Percentiles rank a stretch among this genome's conserved stretches.
These are phyloP conservation scores for Allium cepa DNA, from an alignment of 106 monocot species.

Conservation along the genomic window DNA sequence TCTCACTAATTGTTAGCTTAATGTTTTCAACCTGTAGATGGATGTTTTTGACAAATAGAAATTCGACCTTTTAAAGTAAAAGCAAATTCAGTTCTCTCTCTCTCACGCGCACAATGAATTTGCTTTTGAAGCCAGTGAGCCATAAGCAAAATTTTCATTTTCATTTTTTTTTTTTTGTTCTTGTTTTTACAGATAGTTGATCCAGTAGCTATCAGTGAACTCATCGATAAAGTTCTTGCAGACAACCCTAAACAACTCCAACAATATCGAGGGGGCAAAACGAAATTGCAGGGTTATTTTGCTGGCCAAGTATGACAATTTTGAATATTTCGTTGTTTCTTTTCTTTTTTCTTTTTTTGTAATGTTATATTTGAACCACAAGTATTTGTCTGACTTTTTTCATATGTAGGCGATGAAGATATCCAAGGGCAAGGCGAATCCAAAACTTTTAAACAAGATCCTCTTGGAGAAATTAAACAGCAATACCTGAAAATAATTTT, in stretches of 20 bases:
- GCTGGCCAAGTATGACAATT: constrained; percentile 67
- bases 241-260: constrained; percentile 85
- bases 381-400: background rate
- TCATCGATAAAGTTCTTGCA: constrained; percentile 74
- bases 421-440: constrained; percentile 98
- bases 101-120: too few species aligned
- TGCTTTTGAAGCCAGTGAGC: too few species aligned
- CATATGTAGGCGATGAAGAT: constrained; percentile 74
- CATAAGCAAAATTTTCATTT: too few species aligned
- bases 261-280: constrained; percentile 86
- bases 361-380: background rate
- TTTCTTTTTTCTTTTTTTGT: background rate
- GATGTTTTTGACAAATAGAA: too few species aligned
- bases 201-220: constrained; percentile 68
- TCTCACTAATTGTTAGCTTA: too few species aligned
- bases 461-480: constrained; percentile 72
- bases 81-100: too few species aligned
- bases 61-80: too few species aligned
- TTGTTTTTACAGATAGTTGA: constrained; percentile 52
- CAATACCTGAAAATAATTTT: constrained; percentile 14
- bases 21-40: too few species aligned
- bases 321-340: background rate
- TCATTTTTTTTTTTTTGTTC: too few species aligned
- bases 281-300: constrained; percentile 84
- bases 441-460: constrained; percentile 73